Base-by-base conservation (phyloP, 2,329 filamentous ascomycete genomes). In the Botrytis porri region DNA sequence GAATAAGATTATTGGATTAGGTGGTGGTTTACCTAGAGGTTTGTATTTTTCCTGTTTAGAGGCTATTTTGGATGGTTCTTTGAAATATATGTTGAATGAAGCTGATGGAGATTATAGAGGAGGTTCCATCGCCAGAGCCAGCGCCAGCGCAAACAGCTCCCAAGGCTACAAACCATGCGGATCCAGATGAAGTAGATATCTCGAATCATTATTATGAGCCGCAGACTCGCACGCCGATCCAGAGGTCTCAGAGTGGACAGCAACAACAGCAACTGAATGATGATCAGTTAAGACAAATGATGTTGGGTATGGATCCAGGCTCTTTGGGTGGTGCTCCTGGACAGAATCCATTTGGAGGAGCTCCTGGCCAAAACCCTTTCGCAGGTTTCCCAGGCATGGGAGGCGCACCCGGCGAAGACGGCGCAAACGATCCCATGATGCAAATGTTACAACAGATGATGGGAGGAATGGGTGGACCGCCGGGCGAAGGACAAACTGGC, bases 101-200 rank as follows among this genome's bases (percentile, higher is more conserved):
- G 48, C 48, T 69, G 43, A 57, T 25, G n/a, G 16, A 0, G 14
- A 14, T 64, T 65, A 74, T 80, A 80, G 79, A 81, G 67, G 76
- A 81, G 39, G 77, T 81, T 39, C 81, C 83, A 74, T 80, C 78
- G 70, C 77, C 82, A 39, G 74, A 82, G 59, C 73, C 81, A 39
- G 74, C 82, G 57, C 73, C 82, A 25, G 12, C 41, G 29, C 29
- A 29, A 43, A 37, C 35, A 22, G 37, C 37, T n/a, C 20, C 37
- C 32, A n/a, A 35, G 16, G 29, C 39, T 43, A 32, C n/a, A 51
- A 61, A 59, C 25, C 48, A 69, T 57, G 48, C 86, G 73, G 91
- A 93, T 78, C 92, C 92, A 9, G 92, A 90, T 8, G 93, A 94
- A 81, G 87, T 93, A 75, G 92, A 95, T 81, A 94, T 95, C 77